Percentiles rank a stretch among this genome's conserved stretches.
Conservation (phyloP, 768 basidiomycete genomes). For the Thelephora aurantiotincta region DNA sequence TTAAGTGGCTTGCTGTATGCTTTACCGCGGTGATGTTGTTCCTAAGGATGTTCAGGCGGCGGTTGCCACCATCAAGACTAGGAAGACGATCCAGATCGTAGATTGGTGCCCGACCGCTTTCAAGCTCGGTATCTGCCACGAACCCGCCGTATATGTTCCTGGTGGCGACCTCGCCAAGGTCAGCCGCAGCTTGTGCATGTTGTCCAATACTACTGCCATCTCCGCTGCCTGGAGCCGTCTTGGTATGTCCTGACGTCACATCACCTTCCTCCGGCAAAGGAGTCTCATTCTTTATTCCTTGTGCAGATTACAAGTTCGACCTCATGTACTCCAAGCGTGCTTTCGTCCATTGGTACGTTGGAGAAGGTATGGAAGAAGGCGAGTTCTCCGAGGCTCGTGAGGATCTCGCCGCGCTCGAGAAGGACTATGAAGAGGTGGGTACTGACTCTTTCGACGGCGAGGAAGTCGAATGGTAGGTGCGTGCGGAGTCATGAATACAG, state of each 20-base stretch:
- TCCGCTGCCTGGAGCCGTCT: conserved; percentile 89
- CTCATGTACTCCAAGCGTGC: conserved; percentile 95
- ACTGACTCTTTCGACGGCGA: conserved; percentile 64
- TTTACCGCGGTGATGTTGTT: conserved; percentile 94
- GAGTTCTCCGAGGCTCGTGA: conserved; percentile 98
- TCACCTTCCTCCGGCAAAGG: not conserved
- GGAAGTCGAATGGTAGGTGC: conserved; percentile 41
- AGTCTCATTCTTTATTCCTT: conserved; percentile 5
- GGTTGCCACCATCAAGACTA: conserved; percentile 90
- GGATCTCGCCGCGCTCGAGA: conserved; percentile 94
- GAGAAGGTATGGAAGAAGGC: conserved; percentile 99
- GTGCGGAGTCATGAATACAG: not conserved
- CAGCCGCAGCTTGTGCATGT: conserved; percentile 91
- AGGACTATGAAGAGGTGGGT: conserved; percentile 86
- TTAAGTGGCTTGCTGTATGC: conserved; percentile 77
- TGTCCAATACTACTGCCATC: conserved; percentile 91
- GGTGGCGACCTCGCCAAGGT: conserved; percentile 93
- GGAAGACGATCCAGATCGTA: conserved; percentile 95
- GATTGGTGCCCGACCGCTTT: conserved; percentile 98
- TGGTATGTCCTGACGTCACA: conserved; percentile 23
- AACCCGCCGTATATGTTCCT: conserved; percentile 83
- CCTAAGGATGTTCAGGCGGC: conserved; percentile 93
- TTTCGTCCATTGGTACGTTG: conserved; percentile 90
- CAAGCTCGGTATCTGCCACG: conserved; percentile 98
- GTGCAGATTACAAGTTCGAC: conserved; percentile 89